Evolutionary conservation across 2,329 filamentous ascomycete species (phyloP), one percentile per base, ranked within the genome.

Genomic region (Chrysoporthe cubensis): DNA sequence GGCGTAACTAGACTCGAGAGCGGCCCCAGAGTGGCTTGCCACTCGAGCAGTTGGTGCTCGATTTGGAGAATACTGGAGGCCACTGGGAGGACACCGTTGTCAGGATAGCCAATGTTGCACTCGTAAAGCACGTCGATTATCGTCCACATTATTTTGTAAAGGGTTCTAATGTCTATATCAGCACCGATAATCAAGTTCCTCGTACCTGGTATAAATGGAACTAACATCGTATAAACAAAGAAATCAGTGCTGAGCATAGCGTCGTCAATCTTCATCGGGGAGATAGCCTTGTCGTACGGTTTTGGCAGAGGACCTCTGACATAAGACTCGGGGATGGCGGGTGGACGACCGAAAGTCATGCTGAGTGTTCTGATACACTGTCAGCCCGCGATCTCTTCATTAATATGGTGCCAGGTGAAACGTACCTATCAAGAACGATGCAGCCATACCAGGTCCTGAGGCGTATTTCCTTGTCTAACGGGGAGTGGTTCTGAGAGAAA

Each of bases 321-420:
- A 50, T 82, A 81, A 46, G 76, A 76, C 3, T 83, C 78, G 0
- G 81, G 80, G 21, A 86, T 84, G 0, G 79, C 75, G 0, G 78
- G 74, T 0, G 84, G 84, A 0, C 84, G 76, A 2, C 83, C 84
- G 69, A 85, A 83, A 0, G 83, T 85, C 80, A 85, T 84, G 70
- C 83, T 84, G 58, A 85, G 71, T 8, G 80, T 80, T 68, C 79
- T 82, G 18, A 14, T 18, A 18, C n/a, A 54, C 48, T 48, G n/a
- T 64, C 4, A 66, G n/a, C 64, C 62, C 4, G 65, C 6, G 42
- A 9, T 2, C 6, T 34, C 13, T 11, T 42, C 8, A 37, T 13
- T 14, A 13, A 40, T 32, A 26, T 7, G 54, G 7, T 54, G 34
- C 34, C 34, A n/a, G n/a, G 43, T 11, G 16, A 21, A 57, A 52